Conservation (phyloP, 129 eudicot species). For the Helianthus annuus region DNA sequence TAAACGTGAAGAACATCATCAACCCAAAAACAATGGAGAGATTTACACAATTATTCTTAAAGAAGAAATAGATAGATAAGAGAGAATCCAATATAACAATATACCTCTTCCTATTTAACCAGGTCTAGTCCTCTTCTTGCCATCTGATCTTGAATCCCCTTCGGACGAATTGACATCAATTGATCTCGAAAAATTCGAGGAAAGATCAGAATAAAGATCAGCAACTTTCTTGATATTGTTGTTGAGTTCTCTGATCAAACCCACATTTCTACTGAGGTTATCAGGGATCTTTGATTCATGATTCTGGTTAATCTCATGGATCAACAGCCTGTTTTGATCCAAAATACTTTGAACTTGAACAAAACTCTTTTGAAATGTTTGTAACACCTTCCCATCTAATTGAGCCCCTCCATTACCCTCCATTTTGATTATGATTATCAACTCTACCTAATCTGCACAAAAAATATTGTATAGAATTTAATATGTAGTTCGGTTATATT, state of each 20-base stretch:
- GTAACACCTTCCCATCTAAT: conserved; percentile 58
- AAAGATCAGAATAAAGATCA: conserved; percentile 81
- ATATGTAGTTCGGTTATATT: conserved; percentile 22
- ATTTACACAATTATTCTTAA: conserved; percentile 30
- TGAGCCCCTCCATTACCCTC: neutral
- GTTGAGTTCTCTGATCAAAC: conserved; percentile 77
- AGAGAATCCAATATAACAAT: conserved; percentile 19
- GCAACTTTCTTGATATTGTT: conserved; percentile 85
- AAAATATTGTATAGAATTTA: neutral
- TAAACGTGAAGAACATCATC: conserved; percentile 1
- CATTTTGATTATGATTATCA: conserved; percentile 14
- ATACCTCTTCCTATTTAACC: neutral
- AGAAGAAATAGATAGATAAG: conserved; percentile 15
- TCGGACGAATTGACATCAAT: conserved; percentile 67
- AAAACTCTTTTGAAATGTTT: conserved; percentile 72
- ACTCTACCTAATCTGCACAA: conserved; percentile 35
- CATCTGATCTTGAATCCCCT: conserved; percentile 76
- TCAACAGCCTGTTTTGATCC: conserved; percentile 81
- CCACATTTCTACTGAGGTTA: conserved; percentile 75
- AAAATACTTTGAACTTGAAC: conserved; percentile 62
- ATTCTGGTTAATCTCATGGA: conserved; percentile 84
- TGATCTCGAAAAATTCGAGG: conserved; percentile 57
- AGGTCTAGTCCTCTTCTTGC: conserved; percentile 73
- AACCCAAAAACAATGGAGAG: conserved; percentile 14
- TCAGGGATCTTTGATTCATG: conserved; percentile 88